Conservation (phyloP, 179 eudicot genomes). For the Kewa caespitosa region DNA sequence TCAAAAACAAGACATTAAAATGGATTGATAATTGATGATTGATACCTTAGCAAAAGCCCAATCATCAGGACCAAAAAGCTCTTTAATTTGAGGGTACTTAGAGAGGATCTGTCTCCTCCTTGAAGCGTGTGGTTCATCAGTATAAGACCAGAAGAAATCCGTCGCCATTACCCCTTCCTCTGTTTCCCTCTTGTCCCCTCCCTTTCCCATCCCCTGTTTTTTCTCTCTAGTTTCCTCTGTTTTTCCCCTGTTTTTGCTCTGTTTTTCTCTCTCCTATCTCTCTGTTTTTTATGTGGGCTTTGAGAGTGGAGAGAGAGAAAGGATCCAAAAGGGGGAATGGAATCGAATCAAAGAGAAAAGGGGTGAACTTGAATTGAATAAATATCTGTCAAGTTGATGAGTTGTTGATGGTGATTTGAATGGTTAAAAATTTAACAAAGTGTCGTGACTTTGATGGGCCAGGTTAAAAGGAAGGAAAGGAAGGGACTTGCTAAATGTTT, state of each 20-base stretch:
- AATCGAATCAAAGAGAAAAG: not conserved
- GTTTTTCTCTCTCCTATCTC: not conserved
- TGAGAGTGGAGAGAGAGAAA: not conserved
- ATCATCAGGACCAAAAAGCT: constrained; percentile 90
- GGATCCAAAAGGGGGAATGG: not conserved
- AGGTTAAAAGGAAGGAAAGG: too few species aligned
- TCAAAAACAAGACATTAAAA: not conserved
- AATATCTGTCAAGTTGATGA: too few species aligned
- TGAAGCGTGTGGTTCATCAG: constrained; percentile 94
- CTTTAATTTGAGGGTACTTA: constrained; percentile 79
- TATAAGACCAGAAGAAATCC: constrained; percentile 90
- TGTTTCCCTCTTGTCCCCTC: constrained; percentile 26
- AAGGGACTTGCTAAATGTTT: too few species aligned
- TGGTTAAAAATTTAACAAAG: constrained; percentile 1
- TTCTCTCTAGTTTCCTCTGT: not conserved
- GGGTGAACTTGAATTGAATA: not conserved
- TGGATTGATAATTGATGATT: not conserved
- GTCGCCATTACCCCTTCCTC: constrained; percentile 60
- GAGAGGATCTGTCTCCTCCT: constrained; percentile 80
- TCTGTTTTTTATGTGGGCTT: not conserved
- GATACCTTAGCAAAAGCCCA: constrained; percentile 73
- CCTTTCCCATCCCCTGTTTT: constrained; percentile 24
- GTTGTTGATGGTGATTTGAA: not conserved
- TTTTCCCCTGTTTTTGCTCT: not conserved
- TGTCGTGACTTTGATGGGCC: not conserved